Conservation (phyloP, 805 yeast species). For the Zygotorulaspora danielsina region DNA sequence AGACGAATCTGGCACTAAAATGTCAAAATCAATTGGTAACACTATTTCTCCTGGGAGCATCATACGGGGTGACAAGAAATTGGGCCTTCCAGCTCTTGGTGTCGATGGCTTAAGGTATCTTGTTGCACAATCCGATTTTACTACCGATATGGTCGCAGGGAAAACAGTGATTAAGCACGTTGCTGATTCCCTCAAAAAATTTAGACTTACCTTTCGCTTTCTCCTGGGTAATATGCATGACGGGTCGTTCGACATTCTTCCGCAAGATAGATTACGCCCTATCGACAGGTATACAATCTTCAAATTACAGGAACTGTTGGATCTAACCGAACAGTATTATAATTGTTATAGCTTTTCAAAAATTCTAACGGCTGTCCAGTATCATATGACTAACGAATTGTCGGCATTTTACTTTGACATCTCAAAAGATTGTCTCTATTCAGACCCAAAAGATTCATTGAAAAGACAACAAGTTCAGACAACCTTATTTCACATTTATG, state of each 20-base stretch:
- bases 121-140: slow-evolving; percentile 85
- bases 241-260: slow-evolving; percentile 38
- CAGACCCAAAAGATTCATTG: slow-evolving; percentile 48
- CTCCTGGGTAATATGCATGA: slow-evolving; percentile 70
- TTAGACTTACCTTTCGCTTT: slow-evolving; percentile 76
- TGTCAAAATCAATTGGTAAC: slow-evolving; percentile 93
- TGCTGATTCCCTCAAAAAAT: slow-evolving; percentile 73
- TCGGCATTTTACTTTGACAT: slow-evolving; percentile 85
- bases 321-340: slow-evolving; percentile 43
- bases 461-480: slow-evolving; percentile 49
- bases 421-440: slow-evolving; percentile 79
- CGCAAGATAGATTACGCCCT: slow-evolving; percentile 38
- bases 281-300: slow-evolving; percentile 64
- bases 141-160: slow-evolving; percentile 73
- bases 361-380: slow-evolving; percentile 61
- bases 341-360: slow-evolving; percentile 60
- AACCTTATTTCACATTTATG: slow-evolving; percentile 56
- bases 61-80: slow-evolving; percentile 53
- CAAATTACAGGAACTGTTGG: slow-evolving; percentile 47
- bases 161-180: slow-evolving; percentile 69
- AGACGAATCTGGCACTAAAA: slow-evolving; percentile 80
- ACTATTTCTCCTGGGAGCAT: slow-evolving; percentile 65
- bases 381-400: slow-evolving; percentile 67
- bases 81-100: slow-evolving; percentile 62
- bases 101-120: slow-evolving; percentile 87